Evolutionary conservation across 2,329 filamentous ascomycete species (phyloP), one percentile per base, ranked within the genome.

Genomic region (Falciphora oryzae): DNA sequence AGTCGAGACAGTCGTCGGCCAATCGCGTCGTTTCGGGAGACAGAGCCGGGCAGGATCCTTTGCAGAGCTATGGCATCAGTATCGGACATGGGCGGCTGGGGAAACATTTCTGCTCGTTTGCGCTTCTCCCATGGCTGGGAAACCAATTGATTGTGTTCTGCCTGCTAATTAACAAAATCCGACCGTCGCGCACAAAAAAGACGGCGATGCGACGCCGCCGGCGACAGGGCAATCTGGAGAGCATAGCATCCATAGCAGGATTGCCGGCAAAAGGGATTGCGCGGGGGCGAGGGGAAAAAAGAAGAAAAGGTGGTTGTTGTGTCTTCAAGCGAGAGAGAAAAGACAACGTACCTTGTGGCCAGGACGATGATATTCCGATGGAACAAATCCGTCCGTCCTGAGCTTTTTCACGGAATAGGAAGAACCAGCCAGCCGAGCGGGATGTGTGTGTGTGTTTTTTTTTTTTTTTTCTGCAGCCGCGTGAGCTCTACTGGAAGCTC

Each of bases 361-460:
- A 66, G 66, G 66, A 63, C 65, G 68, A 70, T 65, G 68, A 70
- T 69, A 70, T 68, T 70, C 69, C 68, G 66, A 67, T 32, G 59
- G 59, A 57, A 53, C 64, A 57, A 59, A 63, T 62, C 44, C 44
- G 44, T n/a, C 44, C 44, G 44, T 68, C 62, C 72, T 71, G 75
- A 77, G 78, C 16, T 63, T 66, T 64, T 59, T 32, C 62, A 66
- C 78, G 78, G 78, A 80, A 77, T 73, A 79, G 78, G 78, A 80
- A 80, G 77, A 80, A 80, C 77, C 78, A 77, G 74, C 73, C 72
- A 69, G 68, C 69, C 69, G 69, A 66, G 58, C 57, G 35, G 57
- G 25, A 59, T 63, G 32, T n/a, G n/a, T 50, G 61, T 63, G 62
- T 63, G 38, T 53, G 25, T 44, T 18, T 25, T 53, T 62, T 62